phyloP scores from a whole-genome alignment of 108 stramenopile genomes.

The Nitzschia sp. region DNA sequence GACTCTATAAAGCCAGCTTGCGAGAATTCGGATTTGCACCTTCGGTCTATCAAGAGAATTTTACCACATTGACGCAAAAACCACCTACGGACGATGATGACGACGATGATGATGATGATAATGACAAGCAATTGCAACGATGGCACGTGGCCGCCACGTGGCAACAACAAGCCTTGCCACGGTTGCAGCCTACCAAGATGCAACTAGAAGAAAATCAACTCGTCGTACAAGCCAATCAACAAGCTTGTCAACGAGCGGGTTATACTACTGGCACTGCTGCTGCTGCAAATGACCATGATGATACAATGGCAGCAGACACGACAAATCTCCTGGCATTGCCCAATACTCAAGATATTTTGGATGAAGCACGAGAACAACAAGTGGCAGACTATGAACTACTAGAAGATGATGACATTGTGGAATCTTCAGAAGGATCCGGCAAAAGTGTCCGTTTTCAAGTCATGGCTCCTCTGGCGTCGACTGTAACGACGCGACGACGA shows the following conservation, averaged over 20 bases:
- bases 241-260: constrained; percentile 14
- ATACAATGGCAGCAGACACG: background rate
- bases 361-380: constrained; percentile 41
- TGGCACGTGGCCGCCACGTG: constrained; percentile 28
- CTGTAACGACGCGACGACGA: no score
- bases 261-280: background rate
- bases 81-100: constrained; percentile 21
- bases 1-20: constrained; percentile 53
- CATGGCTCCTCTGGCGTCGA: no score
- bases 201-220: constrained; percentile 33
- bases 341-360: constrained; percentile 34
- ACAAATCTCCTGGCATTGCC: constrained; percentile 10
- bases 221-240: constrained; percentile 29
- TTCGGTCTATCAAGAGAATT: constrained; percentile 31
- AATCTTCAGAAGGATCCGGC: background rate
- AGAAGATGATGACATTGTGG: constrained; percentile 9
- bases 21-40: constrained; percentile 64
- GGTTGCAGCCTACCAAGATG: background rate
- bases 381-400: constrained; percentile 30
- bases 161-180: constrained; percentile 21
- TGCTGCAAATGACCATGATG: background rate
- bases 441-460: background rate
- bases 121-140: constrained; percentile 24
- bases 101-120: constrained; percentile 22
- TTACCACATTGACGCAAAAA: constrained; percentile 68